Evolutionary conservation across 2,329 filamentous ascomycete genomes (phyloP).

Genomic region (Xylogone sp.): DNA sequence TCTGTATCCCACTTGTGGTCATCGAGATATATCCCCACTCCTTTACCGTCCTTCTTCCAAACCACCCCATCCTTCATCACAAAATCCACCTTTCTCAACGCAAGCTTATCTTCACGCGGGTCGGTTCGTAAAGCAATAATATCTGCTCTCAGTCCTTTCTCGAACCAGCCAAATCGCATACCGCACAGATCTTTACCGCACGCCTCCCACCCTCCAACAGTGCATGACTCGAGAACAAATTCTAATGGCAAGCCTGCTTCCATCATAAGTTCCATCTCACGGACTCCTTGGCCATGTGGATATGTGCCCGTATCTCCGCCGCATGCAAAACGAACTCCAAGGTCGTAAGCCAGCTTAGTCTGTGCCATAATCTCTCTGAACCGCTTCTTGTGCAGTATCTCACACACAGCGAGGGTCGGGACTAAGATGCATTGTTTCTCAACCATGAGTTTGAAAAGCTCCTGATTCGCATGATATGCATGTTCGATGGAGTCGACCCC

Average conservation of each 20-base stretch:
- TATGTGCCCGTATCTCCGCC: slow-evolving; percentile 52
- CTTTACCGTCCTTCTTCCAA: slow-evolving; percentile 37
- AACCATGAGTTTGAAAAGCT: slow-evolving; percentile 39
- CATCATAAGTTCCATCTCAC: slow-evolving; percentile 50
- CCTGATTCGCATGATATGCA: slow-evolving; percentile 32
- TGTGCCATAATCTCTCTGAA: slow-evolving; percentile 29
- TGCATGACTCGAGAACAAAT: slow-evolving; percentile 45
- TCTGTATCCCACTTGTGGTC: too few species aligned
- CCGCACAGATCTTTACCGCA: slow-evolving; percentile 50
- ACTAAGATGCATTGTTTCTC: slow-evolving; percentile 44
- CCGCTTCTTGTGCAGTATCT: slow-evolving; percentile 27
- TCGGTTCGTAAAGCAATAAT: slow-evolving; percentile 45
- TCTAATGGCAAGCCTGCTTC: slow-evolving; percentile 44
- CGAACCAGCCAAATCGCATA: slow-evolving; percentile 46
- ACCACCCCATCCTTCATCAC: slow-evolving; percentile 54
- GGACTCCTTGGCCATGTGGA: slow-evolving; percentile 46
- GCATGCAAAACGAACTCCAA: slow-evolving; percentile 44
- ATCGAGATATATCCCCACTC: slow-evolving; percentile 9
- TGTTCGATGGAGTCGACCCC: slow-evolving; percentile 46
- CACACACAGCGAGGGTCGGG: slow-evolving; percentile 46
- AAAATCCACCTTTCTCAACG: slow-evolving; percentile 43
- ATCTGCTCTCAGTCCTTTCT: slow-evolving; percentile 45
- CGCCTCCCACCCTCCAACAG: slow-evolving; percentile 49
- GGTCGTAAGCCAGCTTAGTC: slow-evolving; percentile 40
- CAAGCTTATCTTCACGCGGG: slow-evolving; percentile 32